Conservation (phyloP, 306 rosid genomes). For the Malus orientalis region DNA sequence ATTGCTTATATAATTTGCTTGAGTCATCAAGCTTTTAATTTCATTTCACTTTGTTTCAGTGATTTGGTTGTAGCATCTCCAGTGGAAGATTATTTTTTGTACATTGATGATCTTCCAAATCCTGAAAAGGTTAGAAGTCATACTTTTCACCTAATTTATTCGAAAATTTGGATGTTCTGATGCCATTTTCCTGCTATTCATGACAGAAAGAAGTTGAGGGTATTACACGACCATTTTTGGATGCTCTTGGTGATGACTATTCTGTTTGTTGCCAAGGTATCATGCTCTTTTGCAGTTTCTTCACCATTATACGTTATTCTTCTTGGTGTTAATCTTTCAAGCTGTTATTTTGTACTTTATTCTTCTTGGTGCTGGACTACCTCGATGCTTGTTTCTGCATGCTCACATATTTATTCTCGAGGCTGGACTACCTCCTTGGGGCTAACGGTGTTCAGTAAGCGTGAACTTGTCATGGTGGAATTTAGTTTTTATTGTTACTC, state of each 20-base stretch:
- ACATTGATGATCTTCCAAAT: slow-evolving; percentile 57
- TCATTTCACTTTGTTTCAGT: slow-evolving; percentile 37
- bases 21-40: neutral
- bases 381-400: neutral
- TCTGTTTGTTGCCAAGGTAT: slow-evolving; percentile 83
- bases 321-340: neutral
- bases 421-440: neutral
- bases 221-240: slow-evolving; percentile 65
- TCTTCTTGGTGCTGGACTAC: neutral
- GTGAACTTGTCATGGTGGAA: neutral
- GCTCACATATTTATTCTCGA: neutral
- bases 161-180: slow-evolving; percentile 2
- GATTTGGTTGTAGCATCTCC: slow-evolving; percentile 97
- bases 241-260: slow-evolving; percentile 85
- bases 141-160: neutral
- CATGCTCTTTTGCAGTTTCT: slow-evolving; percentile 6
- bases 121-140: slow-evolving; percentile 56
- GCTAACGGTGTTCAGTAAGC: neutral
- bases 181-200: slow-evolving; percentile 6
- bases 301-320: neutral
- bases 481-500: neutral
- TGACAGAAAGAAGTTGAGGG: slow-evolving; percentile 71
- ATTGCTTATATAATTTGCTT: neutral
- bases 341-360: neutral
- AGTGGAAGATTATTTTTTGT: slow-evolving; percentile 87